Evolutionary conservation across 108 stramenopile species (phyloP).

Genomic region (Cyclotella choctawhatcheeana): DNA sequence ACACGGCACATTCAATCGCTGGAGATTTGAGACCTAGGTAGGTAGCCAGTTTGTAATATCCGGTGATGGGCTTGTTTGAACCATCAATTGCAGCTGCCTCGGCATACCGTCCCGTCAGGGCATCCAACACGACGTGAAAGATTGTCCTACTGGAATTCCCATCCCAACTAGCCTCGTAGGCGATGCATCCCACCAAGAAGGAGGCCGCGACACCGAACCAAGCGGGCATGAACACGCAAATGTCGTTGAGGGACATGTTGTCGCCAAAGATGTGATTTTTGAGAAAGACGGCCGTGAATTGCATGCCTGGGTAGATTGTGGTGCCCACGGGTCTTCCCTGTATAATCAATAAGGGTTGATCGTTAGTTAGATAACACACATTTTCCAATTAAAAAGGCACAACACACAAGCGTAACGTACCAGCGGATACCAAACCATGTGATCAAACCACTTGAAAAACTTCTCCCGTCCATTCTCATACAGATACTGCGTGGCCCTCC

Average conservation of each 20-base stretch:
- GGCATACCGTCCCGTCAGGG: slow-evolving; percentile 47
- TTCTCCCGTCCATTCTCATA: slow-evolving; percentile 71
- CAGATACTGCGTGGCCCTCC: slow-evolving; percentile 93
- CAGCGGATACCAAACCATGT: slow-evolving; percentile 96
- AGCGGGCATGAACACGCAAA: slow-evolving; percentile 92
- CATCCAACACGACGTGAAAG: slow-evolving; percentile 50
- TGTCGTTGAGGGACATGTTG: slow-evolving; percentile 81
- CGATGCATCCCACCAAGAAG: slow-evolving; percentile 70
- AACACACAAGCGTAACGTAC: not conserved
- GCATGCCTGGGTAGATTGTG: slow-evolving; percentile 98
- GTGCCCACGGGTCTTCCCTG: slow-evolving; percentile 95
- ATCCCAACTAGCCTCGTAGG: slow-evolving; percentile 74
- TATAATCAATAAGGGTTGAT: not conserved
- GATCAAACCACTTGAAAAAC: slow-evolving; percentile 89
- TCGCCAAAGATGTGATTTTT: slow-evolving; percentile 63
- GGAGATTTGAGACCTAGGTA: slow-evolving; percentile 47
- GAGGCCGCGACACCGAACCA: slow-evolving; percentile 90
- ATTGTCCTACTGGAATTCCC: slow-evolving; percentile 65
- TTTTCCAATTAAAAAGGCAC: not conserved
- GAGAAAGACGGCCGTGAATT: slow-evolving; percentile 93
- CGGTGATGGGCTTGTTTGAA: not conserved
- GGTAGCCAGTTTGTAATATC: slow-evolving; percentile 5
- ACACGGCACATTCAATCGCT: slow-evolving; percentile 77
- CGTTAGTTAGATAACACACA: too few relatives aligned
- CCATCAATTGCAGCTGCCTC: not conserved